Percentiles rank a stretch among this genome's conserved stretches.
Evolutionary conservation across 2,329 filamentous ascomycete genomes (phyloP).

Genomic region (Penicillium sp.): DNA sequence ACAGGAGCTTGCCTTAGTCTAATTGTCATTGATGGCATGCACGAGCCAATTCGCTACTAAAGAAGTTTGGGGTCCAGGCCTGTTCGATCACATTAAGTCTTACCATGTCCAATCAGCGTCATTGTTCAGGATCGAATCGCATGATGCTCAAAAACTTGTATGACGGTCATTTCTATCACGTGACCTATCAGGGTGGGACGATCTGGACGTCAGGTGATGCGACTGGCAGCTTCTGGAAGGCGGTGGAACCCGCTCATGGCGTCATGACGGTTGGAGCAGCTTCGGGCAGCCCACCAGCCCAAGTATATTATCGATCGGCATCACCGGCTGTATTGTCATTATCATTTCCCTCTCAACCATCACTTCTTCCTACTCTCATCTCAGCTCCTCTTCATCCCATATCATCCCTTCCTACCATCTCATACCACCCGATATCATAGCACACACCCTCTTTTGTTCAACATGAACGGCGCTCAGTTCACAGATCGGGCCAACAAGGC

Average conservation of each 20-base stretch:
- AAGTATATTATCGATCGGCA: constrained; percentile 35
- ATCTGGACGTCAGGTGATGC: constrained; percentile 11
- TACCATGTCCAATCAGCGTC: not conserved
- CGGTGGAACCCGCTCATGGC: constrained; percentile 42
- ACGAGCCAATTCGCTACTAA: not conserved
- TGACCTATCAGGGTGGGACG: not conserved
- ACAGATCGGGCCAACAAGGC: constrained; percentile 92
- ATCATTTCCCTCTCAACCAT: not conserved
- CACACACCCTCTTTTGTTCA: constrained; percentile 28
- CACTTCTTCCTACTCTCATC: constrained; percentile 7
- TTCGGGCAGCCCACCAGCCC: constrained; percentile 24
- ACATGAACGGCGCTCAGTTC: constrained; percentile 67
- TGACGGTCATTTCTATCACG: not conserved
- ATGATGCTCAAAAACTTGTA: not conserved
- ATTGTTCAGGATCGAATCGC: not conserved
- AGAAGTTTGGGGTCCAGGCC: not conserved
- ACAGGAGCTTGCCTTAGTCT: too few relatives aligned
- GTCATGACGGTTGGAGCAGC: constrained; percentile 34
- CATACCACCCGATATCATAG: constrained; percentile 16
- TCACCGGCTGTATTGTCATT: constrained; percentile 6
- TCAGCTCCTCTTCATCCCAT: not conserved
- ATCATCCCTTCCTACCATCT: not conserved
- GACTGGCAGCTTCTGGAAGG: constrained; percentile 42
- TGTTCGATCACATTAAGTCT: not conserved
- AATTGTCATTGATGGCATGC: too few relatives aligned